phyloP scores from a whole-genome alignment of 257 asterid genomes.

The Hygrophila difformis region DNA sequence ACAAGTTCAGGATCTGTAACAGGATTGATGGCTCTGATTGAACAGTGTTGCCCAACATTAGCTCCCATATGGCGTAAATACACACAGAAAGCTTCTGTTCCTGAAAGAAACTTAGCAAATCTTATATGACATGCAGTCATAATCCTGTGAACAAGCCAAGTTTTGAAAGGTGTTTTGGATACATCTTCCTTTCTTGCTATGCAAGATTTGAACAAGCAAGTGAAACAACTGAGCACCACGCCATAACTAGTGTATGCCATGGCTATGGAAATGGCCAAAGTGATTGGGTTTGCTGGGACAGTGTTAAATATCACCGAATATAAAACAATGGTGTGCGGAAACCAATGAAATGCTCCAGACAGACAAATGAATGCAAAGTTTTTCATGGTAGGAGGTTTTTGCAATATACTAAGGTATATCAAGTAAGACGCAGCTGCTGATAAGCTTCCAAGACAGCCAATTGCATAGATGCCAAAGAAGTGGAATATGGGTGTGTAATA shows the following conservation, averaged over 20 bases:
- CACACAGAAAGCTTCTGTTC: conserved; percentile 52
- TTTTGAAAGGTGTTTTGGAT: conserved; percentile 12
- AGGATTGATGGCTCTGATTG: conserved; percentile 61
- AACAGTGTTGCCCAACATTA: conserved; percentile 53
- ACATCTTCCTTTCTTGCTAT: conserved; percentile 13
- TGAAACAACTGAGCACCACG: conserved; percentile 32
- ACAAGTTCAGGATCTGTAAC: conserved; percentile 31
- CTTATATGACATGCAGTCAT: conserved; percentile 35
- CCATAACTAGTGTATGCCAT: conserved; percentile 37
- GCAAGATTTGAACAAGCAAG: conserved; percentile 25
- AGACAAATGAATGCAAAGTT: conserved; percentile 35
- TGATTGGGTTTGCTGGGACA: conserved; percentile 25
- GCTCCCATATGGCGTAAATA: conserved; percentile 48
- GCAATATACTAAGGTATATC: conserved; percentile 30
- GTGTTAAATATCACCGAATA: conserved; percentile 23
- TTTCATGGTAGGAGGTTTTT: conserved; percentile 24
- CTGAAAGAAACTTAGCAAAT: conserved; percentile 48
- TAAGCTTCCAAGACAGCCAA: conserved; percentile 47
- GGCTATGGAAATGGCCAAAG: conserved; percentile 37
- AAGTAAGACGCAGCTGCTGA: conserved; percentile 45
- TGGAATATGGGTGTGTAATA: conserved; percentile 24
- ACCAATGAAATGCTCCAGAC: conserved; percentile 55
- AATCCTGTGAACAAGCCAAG: conserved; percentile 38
- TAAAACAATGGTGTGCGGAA: conserved; percentile 45
- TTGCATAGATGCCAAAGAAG: conserved; percentile 37